Percentiles rank a stretch among this genome's conserved stretches.
These are phyloP conservation scores for Phytophthora tubulina DNA, from an alignment of 352 stramenopile species.

Conservation along the genomic window DNA sequence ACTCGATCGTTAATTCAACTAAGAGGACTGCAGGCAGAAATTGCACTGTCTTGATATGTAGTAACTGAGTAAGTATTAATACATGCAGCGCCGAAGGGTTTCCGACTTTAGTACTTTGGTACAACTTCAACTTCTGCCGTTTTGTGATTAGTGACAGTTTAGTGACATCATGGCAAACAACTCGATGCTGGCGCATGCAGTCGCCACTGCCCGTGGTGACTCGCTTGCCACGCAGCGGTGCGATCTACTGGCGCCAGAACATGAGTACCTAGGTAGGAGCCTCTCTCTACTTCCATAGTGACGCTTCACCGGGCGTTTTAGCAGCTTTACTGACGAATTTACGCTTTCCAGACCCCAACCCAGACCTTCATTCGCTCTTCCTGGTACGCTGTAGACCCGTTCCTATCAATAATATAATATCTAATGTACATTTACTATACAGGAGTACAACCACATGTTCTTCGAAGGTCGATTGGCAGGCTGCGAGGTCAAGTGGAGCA, in stretches of 20 bases:
- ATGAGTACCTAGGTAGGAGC: conserved; percentile 67
- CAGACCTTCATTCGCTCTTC: conserved; percentile 84
- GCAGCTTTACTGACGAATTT: conserved; percentile 11
- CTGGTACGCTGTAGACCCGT: conserved; percentile 35
- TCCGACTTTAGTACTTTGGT: neutral
- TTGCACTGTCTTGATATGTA: too few relatives aligned
- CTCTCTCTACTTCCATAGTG: neutral
- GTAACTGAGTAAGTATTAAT: too few relatives aligned
- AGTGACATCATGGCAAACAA: neutral
- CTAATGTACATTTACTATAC: neutral
- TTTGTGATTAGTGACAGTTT: neutral
- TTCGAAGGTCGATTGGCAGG: conserved; percentile 80
- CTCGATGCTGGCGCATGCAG: conserved; percentile 5
- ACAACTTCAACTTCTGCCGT: neutral
- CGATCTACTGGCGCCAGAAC: conserved; percentile 72
- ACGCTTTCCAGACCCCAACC: conserved; percentile 70
- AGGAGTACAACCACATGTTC: conserved; percentile 89
- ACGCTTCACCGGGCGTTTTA: neutral
- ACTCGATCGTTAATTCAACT: neutral
- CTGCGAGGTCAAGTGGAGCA: conserved; percentile 92
- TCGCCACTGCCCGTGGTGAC: conserved; percentile 18
- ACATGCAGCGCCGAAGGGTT: too few relatives aligned
- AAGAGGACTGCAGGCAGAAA: neutral
- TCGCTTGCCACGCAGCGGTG: conserved; percentile 34
- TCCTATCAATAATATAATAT: neutral